These are phyloP conservation scores for Nitzschia sp. DNA, from an alignment of 108 stramenopile species.

Conservation along the genomic window DNA sequence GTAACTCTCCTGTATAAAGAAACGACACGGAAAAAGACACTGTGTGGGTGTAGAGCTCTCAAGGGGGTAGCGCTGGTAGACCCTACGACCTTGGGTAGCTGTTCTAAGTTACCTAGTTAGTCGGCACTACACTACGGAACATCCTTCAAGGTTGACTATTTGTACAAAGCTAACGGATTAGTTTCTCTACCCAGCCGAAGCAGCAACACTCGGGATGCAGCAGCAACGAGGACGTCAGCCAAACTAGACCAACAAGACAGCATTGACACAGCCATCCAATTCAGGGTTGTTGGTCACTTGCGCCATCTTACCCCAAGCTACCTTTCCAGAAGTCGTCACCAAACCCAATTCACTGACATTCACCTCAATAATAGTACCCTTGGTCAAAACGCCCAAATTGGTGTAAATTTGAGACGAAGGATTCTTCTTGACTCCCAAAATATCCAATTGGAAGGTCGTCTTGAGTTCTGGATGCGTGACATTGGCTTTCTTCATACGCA, in stretches of 20 bases:
- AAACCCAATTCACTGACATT: conserved; percentile 97
- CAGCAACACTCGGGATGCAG: too few relatives aligned
- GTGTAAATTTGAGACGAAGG: conserved; percentile 90
- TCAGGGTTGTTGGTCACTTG: conserved; percentile 96
- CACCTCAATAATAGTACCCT: conserved; percentile 99
- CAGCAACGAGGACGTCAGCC: too few relatives aligned
- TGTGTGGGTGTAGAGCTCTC: too few relatives aligned
- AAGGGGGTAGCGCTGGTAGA: too few relatives aligned
- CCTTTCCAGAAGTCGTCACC: conserved; percentile 97
- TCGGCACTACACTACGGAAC: too few relatives aligned
- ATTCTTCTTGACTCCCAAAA: conserved; percentile 99
- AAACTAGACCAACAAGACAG: conserved; percentile 36
- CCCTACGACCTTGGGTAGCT: too few relatives aligned
- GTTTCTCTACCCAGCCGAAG: too few relatives aligned
- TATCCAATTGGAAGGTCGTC: conserved; percentile 97
- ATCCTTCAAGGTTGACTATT: too few relatives aligned
- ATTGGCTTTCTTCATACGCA: conserved; percentile 98
- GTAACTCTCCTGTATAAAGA: too few relatives aligned
- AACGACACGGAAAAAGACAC: too few relatives aligned
- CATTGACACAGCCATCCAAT: conserved; percentile 51
- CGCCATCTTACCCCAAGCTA: conserved; percentile 99
- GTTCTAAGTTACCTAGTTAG: too few relatives aligned
- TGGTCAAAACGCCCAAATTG: conserved; percentile 97
- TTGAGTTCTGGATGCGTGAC: conserved; percentile 99
- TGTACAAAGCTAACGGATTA: too few relatives aligned